Evolutionary conservation across 78 protist species (phyloP).

Genomic region (Dictyostelium firmibasis): DNA sequence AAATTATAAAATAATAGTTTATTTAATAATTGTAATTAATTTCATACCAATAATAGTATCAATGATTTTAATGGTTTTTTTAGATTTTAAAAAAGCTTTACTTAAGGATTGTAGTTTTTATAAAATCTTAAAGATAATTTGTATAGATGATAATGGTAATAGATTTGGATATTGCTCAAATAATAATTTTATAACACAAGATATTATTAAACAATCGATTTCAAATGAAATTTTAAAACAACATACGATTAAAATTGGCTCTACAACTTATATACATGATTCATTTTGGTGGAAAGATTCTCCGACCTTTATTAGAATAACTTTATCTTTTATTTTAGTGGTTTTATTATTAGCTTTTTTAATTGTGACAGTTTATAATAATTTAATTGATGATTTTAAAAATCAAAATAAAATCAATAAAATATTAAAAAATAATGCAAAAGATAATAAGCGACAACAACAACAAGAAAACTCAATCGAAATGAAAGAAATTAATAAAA

Average conservation of each 20-base stretch:
- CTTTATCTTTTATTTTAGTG: neutral
- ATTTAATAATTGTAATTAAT: neutral
- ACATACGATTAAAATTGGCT: neutral
- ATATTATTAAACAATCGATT: neutral
- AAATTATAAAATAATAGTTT: neutral
- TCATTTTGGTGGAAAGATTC: neutral
- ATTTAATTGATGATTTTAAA: neutral
- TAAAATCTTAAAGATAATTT: neutral
- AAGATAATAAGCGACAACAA: neutral
- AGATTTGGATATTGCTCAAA: neutral
- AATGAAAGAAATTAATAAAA: neutral
- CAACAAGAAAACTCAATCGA: neutral
- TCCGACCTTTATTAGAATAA: neutral
- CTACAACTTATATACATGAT: neutral
- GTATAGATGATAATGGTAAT: neutral
- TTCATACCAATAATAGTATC: neutral
- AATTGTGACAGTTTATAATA: neutral
- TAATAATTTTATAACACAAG: neutral
- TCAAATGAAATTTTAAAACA: neutral
- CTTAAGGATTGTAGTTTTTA: neutral
- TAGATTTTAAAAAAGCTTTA: neutral
- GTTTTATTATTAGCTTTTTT: neutral
- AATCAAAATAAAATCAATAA: neutral
- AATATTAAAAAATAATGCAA: neutral
- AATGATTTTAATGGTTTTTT: neutral